Base-by-base conservation (phyloP, 345 rosid species). In the Corymbia maculata region DNA sequence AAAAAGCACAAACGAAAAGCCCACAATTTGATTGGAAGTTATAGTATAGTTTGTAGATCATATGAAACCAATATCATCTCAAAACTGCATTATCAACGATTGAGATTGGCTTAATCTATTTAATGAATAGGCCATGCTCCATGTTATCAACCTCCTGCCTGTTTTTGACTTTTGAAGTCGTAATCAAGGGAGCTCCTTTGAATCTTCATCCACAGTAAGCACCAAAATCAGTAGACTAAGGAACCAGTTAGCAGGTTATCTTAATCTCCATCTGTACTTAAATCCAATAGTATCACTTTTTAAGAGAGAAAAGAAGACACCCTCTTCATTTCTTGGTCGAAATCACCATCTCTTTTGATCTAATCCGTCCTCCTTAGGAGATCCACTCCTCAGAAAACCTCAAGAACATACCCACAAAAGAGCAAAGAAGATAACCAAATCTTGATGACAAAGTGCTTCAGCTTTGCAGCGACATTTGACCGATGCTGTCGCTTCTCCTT, bases 401-500 rank as follows among this genome's bases (percentile, higher is more conserved):
- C 82, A 9, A 2, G 8, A 75, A 17, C 44, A 36, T 30, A 64
- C 13, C 75, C 36, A 7, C 75, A n/a, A 64, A 64, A 64, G 70
- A 64, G 36, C 36, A 28, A 64, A 64, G 36, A n/a, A n/a, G 75
- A 64, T 13, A 42, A 10, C 49, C 82, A 36, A 10, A 36, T 9
- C 82, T 42, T 36, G 82, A 55, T 94, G 93, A 50, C 90, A 8
- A 93, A 90, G 90, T 90, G 91, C 90, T 93, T 94, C 90, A 95
- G 98, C 93, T 94, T 95, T 89, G 93, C 96, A 16, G 93, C 95
- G 3, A 93, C 92, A 9, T 86, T 94, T 5, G 95, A 96, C 86
- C 93, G 95, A 95, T 86, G 94, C 66, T 92, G 90, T 92, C 94
- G 96, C 12, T 87, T 89, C 87, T 93, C 95, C n/a, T 96, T 96